Percentiles rank a stretch among this genome's conserved stretches.
Conservation (phyloP, 495 filamentous ascomycete species). For the Penicillium bovifimosum region DNA sequence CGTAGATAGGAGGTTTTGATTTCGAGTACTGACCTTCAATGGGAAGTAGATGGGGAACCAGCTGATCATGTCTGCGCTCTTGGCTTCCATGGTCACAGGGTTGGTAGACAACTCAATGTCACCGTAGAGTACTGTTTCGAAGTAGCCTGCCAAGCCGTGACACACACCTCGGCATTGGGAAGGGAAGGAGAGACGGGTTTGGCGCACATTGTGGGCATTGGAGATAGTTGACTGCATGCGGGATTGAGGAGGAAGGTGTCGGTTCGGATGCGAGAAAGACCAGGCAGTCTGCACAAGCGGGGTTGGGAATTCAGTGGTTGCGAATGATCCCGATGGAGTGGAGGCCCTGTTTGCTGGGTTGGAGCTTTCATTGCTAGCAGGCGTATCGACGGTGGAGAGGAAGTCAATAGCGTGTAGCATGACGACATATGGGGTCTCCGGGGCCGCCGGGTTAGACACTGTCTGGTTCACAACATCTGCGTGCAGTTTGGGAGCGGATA, state of each 20-base stretch:
- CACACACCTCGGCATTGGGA: constrained; percentile 70
- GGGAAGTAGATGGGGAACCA: constrained; percentile 99
- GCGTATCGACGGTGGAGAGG: constrained; percentile 47
- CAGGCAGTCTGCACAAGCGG: constrained; percentile 42
- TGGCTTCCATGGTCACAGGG: constrained; percentile 83
- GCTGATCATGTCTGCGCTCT: constrained; percentile 94
- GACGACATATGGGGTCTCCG: constrained; percentile 85
- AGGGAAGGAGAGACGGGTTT: constrained; percentile 67
- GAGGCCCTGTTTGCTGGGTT: constrained; percentile 25
- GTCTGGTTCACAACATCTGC: constrained; percentile 65
- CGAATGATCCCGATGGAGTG: constrained; percentile 23
- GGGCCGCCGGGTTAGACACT: constrained; percentile 58
- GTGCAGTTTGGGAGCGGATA: constrained; percentile 81
- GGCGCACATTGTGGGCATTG: constrained; percentile 85
- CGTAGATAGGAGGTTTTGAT: not conserved
- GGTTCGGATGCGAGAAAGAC: constrained; percentile 46
- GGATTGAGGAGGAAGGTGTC: constrained; percentile 33
- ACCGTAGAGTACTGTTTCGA: constrained; percentile 84
- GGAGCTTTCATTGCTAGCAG: constrained; percentile 6
- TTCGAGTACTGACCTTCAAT: constrained; percentile 61
- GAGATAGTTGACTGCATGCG: constrained; percentile 35
- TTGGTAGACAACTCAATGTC: constrained; percentile 86
- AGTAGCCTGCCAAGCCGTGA: constrained; percentile 91
- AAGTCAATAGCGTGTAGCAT: constrained; percentile 86
- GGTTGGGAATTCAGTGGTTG: constrained; percentile 27